Conservation (phyloP, 176 grass and related monocot genomes). For the Bromus sterilis region DNA sequence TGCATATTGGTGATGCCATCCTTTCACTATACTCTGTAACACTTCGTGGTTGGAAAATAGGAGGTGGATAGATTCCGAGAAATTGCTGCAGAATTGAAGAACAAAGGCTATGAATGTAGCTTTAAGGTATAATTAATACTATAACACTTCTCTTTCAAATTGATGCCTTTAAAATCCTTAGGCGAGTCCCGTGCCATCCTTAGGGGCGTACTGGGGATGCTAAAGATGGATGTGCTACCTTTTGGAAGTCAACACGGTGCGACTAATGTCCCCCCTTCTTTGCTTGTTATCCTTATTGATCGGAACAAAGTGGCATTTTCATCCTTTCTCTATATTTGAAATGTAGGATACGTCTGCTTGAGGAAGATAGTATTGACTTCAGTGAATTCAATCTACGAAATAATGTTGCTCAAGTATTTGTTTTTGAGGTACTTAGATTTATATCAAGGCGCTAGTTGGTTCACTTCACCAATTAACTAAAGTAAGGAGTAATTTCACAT, state of each 20-base stretch:
- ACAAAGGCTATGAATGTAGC: constrained; percentile 55
- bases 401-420: constrained; percentile 90
- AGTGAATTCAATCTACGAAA: constrained; percentile 70
- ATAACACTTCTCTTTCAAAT: neutral
- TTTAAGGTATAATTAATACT: constrained; percentile 53
- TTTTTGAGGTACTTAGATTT: constrained; percentile 78
- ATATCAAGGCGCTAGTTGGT: neutral
- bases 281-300: constrained; percentile 15
- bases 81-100: constrained; percentile 42
- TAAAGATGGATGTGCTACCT: constrained; percentile 82
- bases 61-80: constrained; percentile 78
- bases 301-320: constrained; percentile 7
- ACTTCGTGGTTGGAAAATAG: constrained; percentile 26
- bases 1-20: neutral
- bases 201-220: constrained; percentile 62
- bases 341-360: constrained; percentile 72
- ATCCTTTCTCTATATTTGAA: constrained; percentile 20
- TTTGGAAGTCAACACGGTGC: constrained; percentile 83
- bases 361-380: constrained; percentile 80
- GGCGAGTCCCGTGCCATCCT: neutral
- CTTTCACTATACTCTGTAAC: neutral
- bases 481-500: neutral
- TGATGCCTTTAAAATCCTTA: neutral
- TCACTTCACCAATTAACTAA: neutral
- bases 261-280: neutral